Evolutionary conservation across 441 rosid species (phyloP).

Genomic region (Hura crepitans): DNA sequence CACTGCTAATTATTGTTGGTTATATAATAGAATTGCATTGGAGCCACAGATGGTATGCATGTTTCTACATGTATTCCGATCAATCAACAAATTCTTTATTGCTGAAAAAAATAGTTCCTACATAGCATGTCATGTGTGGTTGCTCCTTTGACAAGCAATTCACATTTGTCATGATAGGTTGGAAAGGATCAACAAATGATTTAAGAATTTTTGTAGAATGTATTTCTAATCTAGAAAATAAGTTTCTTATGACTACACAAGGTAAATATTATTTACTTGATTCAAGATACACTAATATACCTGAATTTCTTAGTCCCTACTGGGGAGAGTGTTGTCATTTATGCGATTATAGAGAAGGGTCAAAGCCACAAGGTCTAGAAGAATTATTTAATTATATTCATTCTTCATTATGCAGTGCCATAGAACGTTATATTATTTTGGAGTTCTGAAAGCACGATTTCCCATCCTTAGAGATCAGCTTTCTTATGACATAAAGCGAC

Average conservation of each 20-base stretch:
- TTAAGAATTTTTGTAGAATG: not conserved
- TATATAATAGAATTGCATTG: too few relatives aligned
- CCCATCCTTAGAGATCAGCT: not conserved
- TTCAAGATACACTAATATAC: not conserved
- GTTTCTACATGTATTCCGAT: too few relatives aligned
- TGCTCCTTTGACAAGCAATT: constrained; percentile 10
- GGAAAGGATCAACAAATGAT: not conserved
- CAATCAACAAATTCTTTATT: too few relatives aligned
- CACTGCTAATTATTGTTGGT: too few relatives aligned
- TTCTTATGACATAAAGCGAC: not conserved
- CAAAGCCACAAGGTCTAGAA: not conserved
- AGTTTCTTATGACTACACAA: not conserved
- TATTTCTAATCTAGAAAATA: not conserved
- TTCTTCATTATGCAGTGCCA: not conserved
- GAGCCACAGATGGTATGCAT: too few relatives aligned
- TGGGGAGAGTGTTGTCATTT: not conserved
- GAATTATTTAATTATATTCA: not conserved
- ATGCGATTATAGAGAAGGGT: not conserved
- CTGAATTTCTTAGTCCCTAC: not conserved
- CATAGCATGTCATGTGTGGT: not conserved
- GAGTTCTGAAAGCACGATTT: not conserved
- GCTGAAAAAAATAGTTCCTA: too few relatives aligned
- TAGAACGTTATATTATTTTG: too few relatives aligned
- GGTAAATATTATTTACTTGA: not conserved
- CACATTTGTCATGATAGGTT: not conserved